Conservation (phyloP, 805 yeast genomes). For the Lipomyces japonicus region DNA sequence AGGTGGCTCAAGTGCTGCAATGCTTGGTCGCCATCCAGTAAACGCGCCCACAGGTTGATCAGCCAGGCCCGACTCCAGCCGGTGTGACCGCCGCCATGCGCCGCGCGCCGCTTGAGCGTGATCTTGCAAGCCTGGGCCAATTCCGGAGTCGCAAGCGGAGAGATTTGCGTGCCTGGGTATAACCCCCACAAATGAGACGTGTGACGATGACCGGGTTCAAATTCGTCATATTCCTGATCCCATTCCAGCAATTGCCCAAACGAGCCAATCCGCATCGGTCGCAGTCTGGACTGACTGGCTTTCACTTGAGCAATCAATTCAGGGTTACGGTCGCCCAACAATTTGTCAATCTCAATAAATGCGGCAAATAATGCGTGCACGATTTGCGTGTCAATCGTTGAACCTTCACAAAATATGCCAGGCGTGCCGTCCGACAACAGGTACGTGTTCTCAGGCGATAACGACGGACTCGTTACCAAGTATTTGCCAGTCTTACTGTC, state of each 20-base stretch:
- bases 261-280: not conserved
- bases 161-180: slow-evolving; percentile 6
- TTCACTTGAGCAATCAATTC: not conserved
- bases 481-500: not conserved
- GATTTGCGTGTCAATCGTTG: not conserved
- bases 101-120: not conserved
- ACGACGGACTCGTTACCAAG: not conserved
- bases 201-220: slow-evolving; percentile 19
- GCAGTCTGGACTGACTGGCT: not conserved
- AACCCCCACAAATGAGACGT: slow-evolving; percentile 12
- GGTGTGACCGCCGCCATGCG: not conserved
- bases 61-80: not conserved
- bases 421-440: not conserved
- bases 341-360: not conserved
- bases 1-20: not conserved
- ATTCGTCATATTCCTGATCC: slow-evolving; percentile 16
- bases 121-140: not conserved
- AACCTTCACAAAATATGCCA: not conserved
- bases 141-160: slow-evolving; percentile 4
- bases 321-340: too few relatives aligned
- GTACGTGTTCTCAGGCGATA: not conserved
- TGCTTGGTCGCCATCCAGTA: not conserved
- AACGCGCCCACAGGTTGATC: not conserved
- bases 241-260: slow-evolving; percentile 17
- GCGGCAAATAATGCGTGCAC: not conserved